phyloP scores from a whole-genome alignment of 108 stramenopile species.

The Schizochytrium sp. region DNA sequence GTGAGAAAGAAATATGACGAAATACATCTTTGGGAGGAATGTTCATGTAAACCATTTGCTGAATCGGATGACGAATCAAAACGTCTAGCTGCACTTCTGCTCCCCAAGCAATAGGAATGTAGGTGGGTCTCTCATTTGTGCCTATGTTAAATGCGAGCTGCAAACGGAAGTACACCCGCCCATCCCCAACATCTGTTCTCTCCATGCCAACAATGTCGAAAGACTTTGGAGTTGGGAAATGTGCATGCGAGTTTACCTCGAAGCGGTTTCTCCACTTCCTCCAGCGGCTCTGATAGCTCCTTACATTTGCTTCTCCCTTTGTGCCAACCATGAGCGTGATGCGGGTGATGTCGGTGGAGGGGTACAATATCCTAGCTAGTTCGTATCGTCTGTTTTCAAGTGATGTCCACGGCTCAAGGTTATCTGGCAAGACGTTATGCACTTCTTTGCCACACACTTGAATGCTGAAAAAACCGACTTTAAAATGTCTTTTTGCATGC shows the following conservation, averaged over 20 bases:
- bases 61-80: too few relatives aligned
- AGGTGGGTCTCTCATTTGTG: background rate
- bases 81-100: background rate
- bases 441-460: background rate
- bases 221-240: background rate
- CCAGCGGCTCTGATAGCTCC: too few relatives aligned
- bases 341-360: background rate
- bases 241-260: background rate
- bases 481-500: background rate
- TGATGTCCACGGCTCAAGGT: background rate
- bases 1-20: too few relatives aligned
- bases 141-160: background rate
- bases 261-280: too few relatives aligned
- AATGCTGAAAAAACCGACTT: background rate
- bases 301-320: too few relatives aligned
- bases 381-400: background rate
- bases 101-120: background rate
- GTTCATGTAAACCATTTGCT: too few relatives aligned
- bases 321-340: constrained; percentile 22
- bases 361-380: background rate
- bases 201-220: background rate
- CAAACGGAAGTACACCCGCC: background rate
- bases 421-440: background rate
- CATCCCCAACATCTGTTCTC: background rate
- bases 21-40: too few relatives aligned